Base-by-base conservation (phyloP, 805 yeast species). In the Sugiyamaella valdiviana region DNA sequence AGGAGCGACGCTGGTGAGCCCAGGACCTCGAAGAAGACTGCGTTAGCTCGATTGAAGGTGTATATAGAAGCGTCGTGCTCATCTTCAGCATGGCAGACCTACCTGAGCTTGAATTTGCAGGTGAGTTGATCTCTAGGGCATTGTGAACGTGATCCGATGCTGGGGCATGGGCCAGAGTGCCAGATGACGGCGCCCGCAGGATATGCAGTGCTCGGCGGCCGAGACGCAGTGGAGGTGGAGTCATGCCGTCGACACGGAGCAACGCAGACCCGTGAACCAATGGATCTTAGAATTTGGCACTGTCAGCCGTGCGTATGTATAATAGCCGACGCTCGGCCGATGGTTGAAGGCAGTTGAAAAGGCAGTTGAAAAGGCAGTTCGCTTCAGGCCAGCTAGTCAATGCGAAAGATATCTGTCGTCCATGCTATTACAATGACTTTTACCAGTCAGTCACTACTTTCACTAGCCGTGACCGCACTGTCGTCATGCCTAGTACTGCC, bases 1-100 rank as follows among this genome's bases (percentile, higher is more conserved):
- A 74, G 59, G 24, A 74, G 53, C 5, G 54, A 43, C 2, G 52
- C 37, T 20, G 52, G 49, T 3, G 53, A 46, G 10, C 52, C 55
- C 7, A 51, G 36, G 15, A 50, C 55, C 23, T 49, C 44, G 23
- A 51, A 51, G 23, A 40, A 38, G 5, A 29, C 46, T 46, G n/a
- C n/a, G n/a, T n/a, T n/a, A n/a, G n/a, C n/a, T n/a, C n/a, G 19
- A 6, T n/a, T 3, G 44, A 24, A 24, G 26, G 36, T 10, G 29
- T 6, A 22, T 12, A 12, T 6, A 16, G 10, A 19, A 37, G 22
- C 21, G 22, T 14, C 5, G 20, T 15, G 19, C 26, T 21, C 12
- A 19, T 17, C 12, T 39, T 6, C 19, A 36, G 19, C 16, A 26
- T 26, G 9, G 35, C 35, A 36, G 19, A 29, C 50, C 3, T 42